Percentiles rank a stretch among this genome's conserved stretches.
These are phyloP conservation scores for Eimeria zaria DNA, from an alignment of 169 alveolate genomes.

Conservation along the genomic window DNA sequence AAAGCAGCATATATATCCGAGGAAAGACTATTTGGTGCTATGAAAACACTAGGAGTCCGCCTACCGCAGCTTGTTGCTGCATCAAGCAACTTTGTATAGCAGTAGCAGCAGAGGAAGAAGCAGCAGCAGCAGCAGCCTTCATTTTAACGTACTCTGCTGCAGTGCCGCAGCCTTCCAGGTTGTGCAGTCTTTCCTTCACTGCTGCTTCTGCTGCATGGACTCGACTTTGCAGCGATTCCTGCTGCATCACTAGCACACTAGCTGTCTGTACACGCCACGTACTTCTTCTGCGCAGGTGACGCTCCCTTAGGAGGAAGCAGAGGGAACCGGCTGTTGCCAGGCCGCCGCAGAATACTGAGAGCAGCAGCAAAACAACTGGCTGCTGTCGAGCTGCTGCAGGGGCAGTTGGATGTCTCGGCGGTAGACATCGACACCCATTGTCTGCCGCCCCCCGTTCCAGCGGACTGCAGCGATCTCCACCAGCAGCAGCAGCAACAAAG, in stretches of 20 bases:
- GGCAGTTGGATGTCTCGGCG: constrained; percentile 32
- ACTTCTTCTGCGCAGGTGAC: background rate
- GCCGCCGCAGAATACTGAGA: constrained; percentile 28
- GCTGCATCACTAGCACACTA: background rate
- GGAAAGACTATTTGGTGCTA: background rate
- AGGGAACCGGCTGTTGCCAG: constrained; percentile 25
- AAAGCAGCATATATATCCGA: background rate
- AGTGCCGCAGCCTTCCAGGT: background rate
- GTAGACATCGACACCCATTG: constrained; percentile 61
- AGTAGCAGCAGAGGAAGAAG: background rate
- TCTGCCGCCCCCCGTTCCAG: constrained; percentile 50
- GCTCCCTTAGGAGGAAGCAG: background rate
- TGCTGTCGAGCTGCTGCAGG: constrained; percentile 52
- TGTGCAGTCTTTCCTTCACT: background rate
- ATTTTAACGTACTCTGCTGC: background rate
- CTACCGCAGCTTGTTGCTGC: background rate
- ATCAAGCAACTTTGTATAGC: background rate
- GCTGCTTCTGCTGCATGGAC: background rate
- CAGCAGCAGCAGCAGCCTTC: background rate
- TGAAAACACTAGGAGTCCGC: background rate
- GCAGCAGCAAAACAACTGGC: constrained; percentile 56
- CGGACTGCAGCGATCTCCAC: background rate
- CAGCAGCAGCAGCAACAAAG: background rate
- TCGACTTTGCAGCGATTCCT: background rate
- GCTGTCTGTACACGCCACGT: background rate